Percentiles rank a stretch among this genome's conserved stretches.
Conservation (phyloP, 345 rosid genomes). For the Trapa bicornis region DNA sequence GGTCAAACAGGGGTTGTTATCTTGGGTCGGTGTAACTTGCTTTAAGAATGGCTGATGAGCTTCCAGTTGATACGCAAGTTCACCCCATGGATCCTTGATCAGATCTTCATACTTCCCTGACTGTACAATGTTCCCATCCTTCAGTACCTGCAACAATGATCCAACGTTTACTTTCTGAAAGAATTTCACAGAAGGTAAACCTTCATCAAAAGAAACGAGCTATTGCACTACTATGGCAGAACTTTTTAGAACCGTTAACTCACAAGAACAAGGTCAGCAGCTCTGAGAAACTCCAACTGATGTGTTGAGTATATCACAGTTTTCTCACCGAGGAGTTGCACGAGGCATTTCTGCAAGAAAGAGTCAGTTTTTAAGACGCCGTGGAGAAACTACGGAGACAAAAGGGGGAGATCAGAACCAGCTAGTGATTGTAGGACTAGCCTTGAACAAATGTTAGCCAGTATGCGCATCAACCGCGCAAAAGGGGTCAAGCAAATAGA, state of each 20-base stretch:
- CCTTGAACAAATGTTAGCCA: conserved; percentile 49
- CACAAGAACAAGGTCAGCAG: conserved; percentile 27
- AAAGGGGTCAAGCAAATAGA: conserved; percentile 69
- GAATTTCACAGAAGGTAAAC: too few relatives aligned
- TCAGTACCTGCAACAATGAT: conserved; percentile 19
- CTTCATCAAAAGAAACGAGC: too few relatives aligned
- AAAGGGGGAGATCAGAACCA: background rate
- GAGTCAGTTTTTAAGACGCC: background rate
- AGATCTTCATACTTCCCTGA: conserved; percentile 23
- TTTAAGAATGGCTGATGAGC: conserved; percentile 23
- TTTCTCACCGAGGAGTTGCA: conserved; percentile 17
- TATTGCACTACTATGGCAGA: background rate
- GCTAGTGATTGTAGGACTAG: background rate
- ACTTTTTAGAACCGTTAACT: background rate
- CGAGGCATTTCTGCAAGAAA: conserved; percentile 21
- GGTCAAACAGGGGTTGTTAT: background rate
- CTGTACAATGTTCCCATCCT: conserved; percentile 22
- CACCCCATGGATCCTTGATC: too few relatives aligned
- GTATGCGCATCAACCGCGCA: conserved; percentile 81
- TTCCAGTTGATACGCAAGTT: conserved; percentile 16
- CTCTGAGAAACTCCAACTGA: conserved; percentile 30
- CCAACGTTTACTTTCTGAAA: too few relatives aligned
- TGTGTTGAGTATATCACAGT: conserved; percentile 34
- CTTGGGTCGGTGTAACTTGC: conserved; percentile 8
- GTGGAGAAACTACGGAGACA: background rate